Percentiles rank a stretch among this genome's conserved stretches.
Conservation (phyloP, 768 basidiomycete genomes). For the Arthromyces matolae region DNA sequence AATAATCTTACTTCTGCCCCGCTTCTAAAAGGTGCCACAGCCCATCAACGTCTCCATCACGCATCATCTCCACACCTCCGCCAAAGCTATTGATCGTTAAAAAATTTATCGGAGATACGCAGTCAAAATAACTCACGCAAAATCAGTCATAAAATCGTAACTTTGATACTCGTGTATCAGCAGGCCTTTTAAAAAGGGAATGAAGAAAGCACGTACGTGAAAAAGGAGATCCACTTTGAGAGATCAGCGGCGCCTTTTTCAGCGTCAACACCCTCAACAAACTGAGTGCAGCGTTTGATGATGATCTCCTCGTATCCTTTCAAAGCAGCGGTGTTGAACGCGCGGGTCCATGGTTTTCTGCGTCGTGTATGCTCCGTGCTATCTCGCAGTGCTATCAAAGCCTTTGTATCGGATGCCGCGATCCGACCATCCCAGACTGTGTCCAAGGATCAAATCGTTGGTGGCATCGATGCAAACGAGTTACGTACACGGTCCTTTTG, state of each 20-base stretch:
- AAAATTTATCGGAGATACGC: background rate
- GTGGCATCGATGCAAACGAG: background rate
- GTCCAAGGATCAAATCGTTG: background rate
- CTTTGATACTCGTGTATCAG: conserved; percentile 15
- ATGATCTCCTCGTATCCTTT: conserved; percentile 43
- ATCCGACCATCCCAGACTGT: conserved; percentile 54
- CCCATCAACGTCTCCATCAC: conserved; percentile 40
- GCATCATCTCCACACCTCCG: conserved; percentile 33
- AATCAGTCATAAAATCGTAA: conserved; percentile 40
- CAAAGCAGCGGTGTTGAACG: conserved; percentile 41
- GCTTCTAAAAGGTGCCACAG: conserved; percentile 41
- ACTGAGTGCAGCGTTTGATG: conserved; percentile 32
- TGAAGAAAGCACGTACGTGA: conserved; percentile 34
- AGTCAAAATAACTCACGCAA: conserved; percentile 16
- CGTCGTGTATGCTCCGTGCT: conserved; percentile 42
- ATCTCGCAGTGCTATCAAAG: too few species aligned
- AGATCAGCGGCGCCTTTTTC: conserved; percentile 27
- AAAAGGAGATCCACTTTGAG: conserved; percentile 35
- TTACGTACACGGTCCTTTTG: conserved; percentile 51
- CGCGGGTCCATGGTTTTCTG: conserved; percentile 48
- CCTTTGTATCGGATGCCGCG: too few species aligned
- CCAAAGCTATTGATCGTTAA: conserved; percentile 25
- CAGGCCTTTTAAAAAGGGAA: background rate
- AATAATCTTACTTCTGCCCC: conserved; percentile 34
- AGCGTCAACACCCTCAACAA: conserved; percentile 33